These are phyloP conservation scores for Trichosporon inkin DNA, from an alignment of 1,284 basidiomycete genomes.

Conservation along the genomic window DNA sequence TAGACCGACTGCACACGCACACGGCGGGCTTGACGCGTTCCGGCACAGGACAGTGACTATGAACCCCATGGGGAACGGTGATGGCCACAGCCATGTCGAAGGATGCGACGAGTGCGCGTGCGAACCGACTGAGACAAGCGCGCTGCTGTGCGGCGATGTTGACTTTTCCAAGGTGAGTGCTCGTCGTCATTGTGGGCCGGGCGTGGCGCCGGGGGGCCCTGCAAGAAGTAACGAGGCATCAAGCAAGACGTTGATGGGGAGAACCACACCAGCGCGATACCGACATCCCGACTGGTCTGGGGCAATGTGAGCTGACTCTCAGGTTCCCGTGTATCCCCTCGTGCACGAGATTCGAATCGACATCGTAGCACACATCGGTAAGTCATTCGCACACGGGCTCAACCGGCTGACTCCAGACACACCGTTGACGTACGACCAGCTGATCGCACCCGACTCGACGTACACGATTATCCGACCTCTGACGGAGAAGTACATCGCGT, in stretches of 20 bases:
- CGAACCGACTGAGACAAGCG: constrained; percentile 28
- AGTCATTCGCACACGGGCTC: constrained; percentile 10
- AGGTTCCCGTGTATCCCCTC: constrained; percentile 45
- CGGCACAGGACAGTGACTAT: neutral
- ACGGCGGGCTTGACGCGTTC: too few relatives aligned
- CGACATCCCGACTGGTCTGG: too few relatives aligned
- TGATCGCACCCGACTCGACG: constrained; percentile 74
- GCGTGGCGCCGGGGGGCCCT: too few relatives aligned
- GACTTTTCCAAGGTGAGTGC: constrained; percentile 9
- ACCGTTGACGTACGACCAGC: constrained; percentile 68
- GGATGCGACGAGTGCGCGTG: neutral
- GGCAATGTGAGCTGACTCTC: constrained; percentile 15
- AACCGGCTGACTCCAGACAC: constrained; percentile 56
- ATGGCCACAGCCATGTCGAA: neutral
- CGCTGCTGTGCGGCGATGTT: constrained; percentile 29
- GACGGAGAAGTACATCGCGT: constrained; percentile 47
- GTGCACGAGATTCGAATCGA: constrained; percentile 51
- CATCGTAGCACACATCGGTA: constrained; percentile 49
- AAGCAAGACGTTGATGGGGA: too few relatives aligned
- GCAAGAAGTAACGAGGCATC: too few relatives aligned
- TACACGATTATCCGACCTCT: constrained; percentile 67
- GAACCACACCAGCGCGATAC: too few relatives aligned
- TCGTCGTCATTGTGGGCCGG: neutral
- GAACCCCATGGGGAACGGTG: neutral
- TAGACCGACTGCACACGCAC: too few relatives aligned